Base-by-base conservation (phyloP, 768 basidiomycete species). In the Lactifluus rugatus region DNA sequence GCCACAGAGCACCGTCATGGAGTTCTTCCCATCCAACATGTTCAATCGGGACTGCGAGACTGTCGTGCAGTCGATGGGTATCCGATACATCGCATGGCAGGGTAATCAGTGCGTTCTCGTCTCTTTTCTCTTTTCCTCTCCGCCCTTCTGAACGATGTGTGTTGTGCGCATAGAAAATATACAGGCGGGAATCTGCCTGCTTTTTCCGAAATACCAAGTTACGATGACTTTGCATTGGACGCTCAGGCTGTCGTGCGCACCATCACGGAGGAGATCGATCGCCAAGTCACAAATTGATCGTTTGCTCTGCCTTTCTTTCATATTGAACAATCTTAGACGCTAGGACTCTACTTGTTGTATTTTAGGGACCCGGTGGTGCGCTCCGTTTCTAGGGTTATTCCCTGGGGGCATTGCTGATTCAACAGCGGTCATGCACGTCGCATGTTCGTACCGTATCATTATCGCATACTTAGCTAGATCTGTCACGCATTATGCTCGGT, bases 71-170 rank as follows among this genome's bases (percentile, higher is more conserved):
- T 58, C 61, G 13, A 64, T 62, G 57, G 63, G 61, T 28, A 48
- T 58, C 19, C 48, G 28, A 16, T 62, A 64, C 45, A 10, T 62
- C n/a, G 63, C 61, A 2, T 64, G 52, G 53, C 63, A 56, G 42
- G 57, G 55, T 25, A 48, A 55, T 4, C 47, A 50, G 63, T 64
- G 21, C 23, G 62, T 63, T 3, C 23, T 34, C 5, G 7, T 28
- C 6, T 21, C 5, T 28, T 1, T 41, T 37, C 14, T 21, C n/a
- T 21, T 31, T 31, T 31, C 28, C 28, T 31, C 5, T 31, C 28
- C 3, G 28, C 28, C 9, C 28, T 6, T 9, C n/a, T n/a, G n/a
- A n/a, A n/a, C n/a, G n/a, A n/a, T 31, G 16, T 2, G 36, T 17
- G 32, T 10, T 47, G 21, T 16, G 26, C 37, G 41, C 9, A 37